phyloP scores from a whole-genome alignment of 2,329 filamentous ascomycete genomes.

The Xylariomycetidae sp. region DNA sequence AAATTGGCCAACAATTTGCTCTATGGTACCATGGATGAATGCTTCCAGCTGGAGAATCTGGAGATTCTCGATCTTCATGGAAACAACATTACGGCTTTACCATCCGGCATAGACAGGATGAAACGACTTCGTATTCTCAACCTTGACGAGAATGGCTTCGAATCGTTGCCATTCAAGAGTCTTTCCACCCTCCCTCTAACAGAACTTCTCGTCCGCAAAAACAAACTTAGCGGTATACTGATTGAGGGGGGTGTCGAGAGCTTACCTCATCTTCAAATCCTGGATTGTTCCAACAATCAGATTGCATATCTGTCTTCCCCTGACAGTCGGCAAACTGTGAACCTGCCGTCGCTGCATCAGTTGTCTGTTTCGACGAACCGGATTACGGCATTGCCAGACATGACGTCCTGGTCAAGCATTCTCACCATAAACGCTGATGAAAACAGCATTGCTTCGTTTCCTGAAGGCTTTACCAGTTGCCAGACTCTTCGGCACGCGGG shows the following conservation, averaged over 20 bases:
- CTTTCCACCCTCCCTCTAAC: slow-evolving; percentile 63
- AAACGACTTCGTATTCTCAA: slow-evolving; percentile 68
- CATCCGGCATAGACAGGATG: slow-evolving; percentile 61
- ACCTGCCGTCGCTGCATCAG: slow-evolving; percentile 65
- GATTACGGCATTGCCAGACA: slow-evolving; percentile 63
- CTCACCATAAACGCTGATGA: slow-evolving; percentile 71
- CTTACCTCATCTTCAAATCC: slow-evolving; percentile 60
- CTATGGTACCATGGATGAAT: slow-evolving; percentile 58
- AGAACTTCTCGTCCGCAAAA: slow-evolving; percentile 71
- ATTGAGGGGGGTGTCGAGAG: slow-evolving; percentile 56
- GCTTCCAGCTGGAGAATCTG: slow-evolving; percentile 59
- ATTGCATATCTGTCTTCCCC: slow-evolving; percentile 48
- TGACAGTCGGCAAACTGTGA: slow-evolving; percentile 37
- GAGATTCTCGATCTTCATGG: slow-evolving; percentile 76
- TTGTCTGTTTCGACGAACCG: slow-evolving; percentile 78
- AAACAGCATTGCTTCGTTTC: slow-evolving; percentile 72
- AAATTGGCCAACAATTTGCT: slow-evolving; percentile 75
- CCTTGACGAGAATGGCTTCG: slow-evolving; percentile 71
- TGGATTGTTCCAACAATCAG: slow-evolving; percentile 75
- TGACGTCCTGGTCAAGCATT: slow-evolving; percentile 68
- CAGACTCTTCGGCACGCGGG: slow-evolving; percentile 68
- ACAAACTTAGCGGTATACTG: slow-evolving; percentile 67
- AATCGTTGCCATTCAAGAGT: slow-evolving; percentile 61
- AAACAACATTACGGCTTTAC: slow-evolving; percentile 71
- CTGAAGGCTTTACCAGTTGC: slow-evolving; percentile 65